phyloP scores from a whole-genome alignment of 176 grass and related monocot species.

The Cocos nucifera region DNA sequence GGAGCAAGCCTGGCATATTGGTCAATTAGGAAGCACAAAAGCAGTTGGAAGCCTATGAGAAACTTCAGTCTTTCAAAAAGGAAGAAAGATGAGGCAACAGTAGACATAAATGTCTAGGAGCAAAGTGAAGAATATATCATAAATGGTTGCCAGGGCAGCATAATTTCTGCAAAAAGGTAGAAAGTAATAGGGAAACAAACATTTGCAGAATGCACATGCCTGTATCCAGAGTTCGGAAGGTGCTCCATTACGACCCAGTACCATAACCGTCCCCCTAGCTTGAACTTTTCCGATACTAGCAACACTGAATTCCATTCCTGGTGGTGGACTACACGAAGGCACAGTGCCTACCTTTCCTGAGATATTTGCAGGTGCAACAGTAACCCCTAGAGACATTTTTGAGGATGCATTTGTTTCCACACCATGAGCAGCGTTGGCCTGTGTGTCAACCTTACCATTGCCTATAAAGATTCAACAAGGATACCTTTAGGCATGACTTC shows the following conservation, averaged over 20 bases:
- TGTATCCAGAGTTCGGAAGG: constrained; percentile 39
- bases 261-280: constrained; percentile 19
- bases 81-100: background rate
- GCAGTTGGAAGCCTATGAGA: no score
- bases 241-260: constrained; percentile 30
- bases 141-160: background rate
- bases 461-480: constrained; percentile 18
- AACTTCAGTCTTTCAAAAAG: no score
- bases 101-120: background rate
- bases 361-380: constrained; percentile 21
- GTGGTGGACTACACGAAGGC: constrained; percentile 26
- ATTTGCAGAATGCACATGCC: constrained; percentile 27
- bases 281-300: constrained; percentile 29
- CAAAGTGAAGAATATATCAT: constrained; percentile 5
- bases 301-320: constrained; percentile 27
- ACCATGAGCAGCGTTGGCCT: constrained; percentile 18
- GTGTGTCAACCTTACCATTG: constrained; percentile 16
- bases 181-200: background rate
- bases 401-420: constrained; percentile 32
- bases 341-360: constrained; percentile 28
- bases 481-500: background rate
- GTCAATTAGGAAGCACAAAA: no score
- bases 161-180: background rate
- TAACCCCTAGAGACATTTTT: constrained; percentile 32
- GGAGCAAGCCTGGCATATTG: no score